Conservation (phyloP, 805 yeast genomes). For the Candida arabinofermentans region DNA sequence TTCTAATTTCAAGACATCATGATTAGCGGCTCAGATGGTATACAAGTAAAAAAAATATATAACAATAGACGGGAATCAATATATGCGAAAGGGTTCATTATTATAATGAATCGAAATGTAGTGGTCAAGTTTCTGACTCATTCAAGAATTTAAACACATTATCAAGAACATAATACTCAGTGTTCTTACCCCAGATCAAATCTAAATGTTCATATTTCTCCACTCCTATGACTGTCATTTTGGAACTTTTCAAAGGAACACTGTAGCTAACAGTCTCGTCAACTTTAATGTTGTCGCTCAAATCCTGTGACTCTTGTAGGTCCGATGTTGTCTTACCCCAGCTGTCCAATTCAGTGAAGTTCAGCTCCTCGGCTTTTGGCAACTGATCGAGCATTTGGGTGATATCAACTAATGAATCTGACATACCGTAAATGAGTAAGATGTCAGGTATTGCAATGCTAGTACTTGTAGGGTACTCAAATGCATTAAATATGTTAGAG, state of each 20-base stretch:
- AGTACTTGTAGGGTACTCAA: constrained; percentile 34
- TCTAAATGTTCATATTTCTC: constrained; percentile 83
- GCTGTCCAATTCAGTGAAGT: constrained; percentile 1
- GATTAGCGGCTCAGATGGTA: no score
- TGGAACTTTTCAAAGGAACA: constrained; percentile 3
- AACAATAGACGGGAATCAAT: no score
- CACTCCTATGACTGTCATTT: constrained; percentile 43
- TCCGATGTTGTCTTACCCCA: not conserved
- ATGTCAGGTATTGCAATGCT: constrained; percentile 64
- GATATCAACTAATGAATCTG: constrained; percentile 85
- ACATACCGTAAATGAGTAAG: constrained; percentile 72
- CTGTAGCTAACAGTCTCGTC: constrained; percentile 6
- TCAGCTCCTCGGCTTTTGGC: constrained; percentile 31
- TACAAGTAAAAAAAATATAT: no score
- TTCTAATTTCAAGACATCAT: no score
- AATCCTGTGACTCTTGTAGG: not conserved
- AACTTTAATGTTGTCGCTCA: constrained; percentile 15
- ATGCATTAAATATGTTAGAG: constrained; percentile 50
- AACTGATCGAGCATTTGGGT: constrained; percentile 53
- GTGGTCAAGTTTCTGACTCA: not conserved
- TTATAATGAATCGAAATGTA: no score
- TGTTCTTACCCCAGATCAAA: constrained; percentile 84
- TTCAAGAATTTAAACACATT: constrained; percentile 35
- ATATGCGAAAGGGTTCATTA: no score
- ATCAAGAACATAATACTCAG: constrained; percentile 43